Evolutionary conservation across 345 rosid species (phyloP).

Genomic region (Capsella bursapastoris): DNA sequence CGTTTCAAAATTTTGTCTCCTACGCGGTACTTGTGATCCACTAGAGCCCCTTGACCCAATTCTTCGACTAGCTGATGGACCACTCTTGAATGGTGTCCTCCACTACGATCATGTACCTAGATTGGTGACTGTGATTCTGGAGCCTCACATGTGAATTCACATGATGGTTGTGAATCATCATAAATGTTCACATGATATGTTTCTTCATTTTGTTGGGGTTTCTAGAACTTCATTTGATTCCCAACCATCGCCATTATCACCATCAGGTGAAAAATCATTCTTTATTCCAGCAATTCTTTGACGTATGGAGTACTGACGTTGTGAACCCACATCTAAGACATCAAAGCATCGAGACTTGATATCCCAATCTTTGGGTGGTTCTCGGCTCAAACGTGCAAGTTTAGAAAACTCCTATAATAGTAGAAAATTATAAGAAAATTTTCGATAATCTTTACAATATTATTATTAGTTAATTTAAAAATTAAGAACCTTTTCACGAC

Average conservation of each 20-base stretch:
- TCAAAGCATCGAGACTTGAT: too few relatives aligned
- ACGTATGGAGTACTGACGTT: not conserved
- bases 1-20: not conserved
- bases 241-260: not conserved
- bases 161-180: not conserved
- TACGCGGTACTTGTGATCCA: not conserved
- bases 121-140: too few relatives aligned
- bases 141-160: not conserved
- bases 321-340: not conserved
- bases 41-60: not conserved
- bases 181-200: not conserved
- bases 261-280: not conserved
- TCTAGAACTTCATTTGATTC: not conserved
- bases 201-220: not conserved
- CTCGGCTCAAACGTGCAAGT: too few relatives aligned
- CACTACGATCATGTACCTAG: too few relatives aligned
- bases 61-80: not conserved
- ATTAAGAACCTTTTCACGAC: too few relatives aligned
- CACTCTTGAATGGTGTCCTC: not conserved
- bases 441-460: too few relatives aligned
- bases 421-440: too few relatives aligned
- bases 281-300: not conserved
- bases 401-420: too few relatives aligned
- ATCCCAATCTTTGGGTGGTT: too few relatives aligned
- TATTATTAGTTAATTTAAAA: too few relatives aligned